phyloP scores from a whole-genome alignment of 805 yeast species.

The Candida xyloterini region DNA sequence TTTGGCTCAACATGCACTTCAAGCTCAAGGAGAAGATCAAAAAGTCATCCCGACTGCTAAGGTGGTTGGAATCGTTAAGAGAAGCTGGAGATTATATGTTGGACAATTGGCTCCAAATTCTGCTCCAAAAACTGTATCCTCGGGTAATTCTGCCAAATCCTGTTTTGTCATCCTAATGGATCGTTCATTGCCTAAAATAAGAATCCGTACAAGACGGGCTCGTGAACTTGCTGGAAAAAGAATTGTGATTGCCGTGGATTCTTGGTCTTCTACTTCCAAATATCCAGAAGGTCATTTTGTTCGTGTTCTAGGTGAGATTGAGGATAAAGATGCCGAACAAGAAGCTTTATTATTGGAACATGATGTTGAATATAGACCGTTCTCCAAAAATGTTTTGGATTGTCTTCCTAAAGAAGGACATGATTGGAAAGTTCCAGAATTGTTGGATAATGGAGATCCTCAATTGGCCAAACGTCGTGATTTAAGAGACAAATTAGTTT shows the following conservation, averaged over 20 bases:
- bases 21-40: constrained; percentile 47
- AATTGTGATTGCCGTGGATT: constrained; percentile 87
- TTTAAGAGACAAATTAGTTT: constrained; percentile 81
- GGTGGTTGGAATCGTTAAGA: constrained; percentile 80
- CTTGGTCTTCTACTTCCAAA: constrained; percentile 83
- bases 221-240: constrained; percentile 81
- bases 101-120: constrained; percentile 87
- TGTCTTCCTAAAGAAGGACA: constrained; percentile 94
- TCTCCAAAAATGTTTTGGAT: constrained; percentile 84
- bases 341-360: constrained; percentile 92
- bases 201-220: constrained; percentile 86
- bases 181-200: constrained; percentile 76
- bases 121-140: constrained; percentile 48
- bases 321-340: constrained; percentile 91
- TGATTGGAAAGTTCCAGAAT: constrained; percentile 84
- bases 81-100: constrained; percentile 96
- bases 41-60: constrained; percentile 85
- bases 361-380: constrained; percentile 95
- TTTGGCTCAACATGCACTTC: constrained; percentile 73
- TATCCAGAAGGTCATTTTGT: constrained; percentile 95
- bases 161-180: constrained; percentile 91
- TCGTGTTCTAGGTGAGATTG: constrained; percentile 83
- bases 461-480: constrained; percentile 68
- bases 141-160: constrained; percentile 64
- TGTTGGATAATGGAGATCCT: constrained; percentile 51